Percentiles rank a stretch among this genome's conserved stretches.
Evolutionary conservation across 2,329 filamentous ascomycete genomes (phyloP).

Genomic region (Aspergillus pseudoviridinutans): DNA sequence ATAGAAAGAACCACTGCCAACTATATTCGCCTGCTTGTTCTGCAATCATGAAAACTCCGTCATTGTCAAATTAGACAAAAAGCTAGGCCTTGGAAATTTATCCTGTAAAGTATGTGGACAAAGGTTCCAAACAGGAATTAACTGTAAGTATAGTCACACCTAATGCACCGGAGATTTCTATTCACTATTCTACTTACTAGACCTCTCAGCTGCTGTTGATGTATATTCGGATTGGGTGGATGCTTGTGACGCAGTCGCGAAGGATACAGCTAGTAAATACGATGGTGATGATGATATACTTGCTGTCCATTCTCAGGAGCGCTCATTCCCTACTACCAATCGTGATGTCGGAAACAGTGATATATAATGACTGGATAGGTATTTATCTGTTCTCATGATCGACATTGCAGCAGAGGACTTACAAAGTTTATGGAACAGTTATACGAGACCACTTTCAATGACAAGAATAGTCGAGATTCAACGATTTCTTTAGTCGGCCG

Average conservation of each 20-base stretch:
- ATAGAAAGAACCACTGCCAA: slow-evolving; percentile 50
- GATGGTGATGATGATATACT: slow-evolving; percentile 19
- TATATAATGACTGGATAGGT: slow-evolving; percentile 6
- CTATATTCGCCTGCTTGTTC: slow-evolving; percentile 93
- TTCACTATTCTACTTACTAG: slow-evolving; percentile 42
- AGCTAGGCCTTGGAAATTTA: slow-evolving; percentile 77
- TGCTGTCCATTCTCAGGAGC: slow-evolving; percentile 15
- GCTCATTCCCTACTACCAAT: slow-evolving; percentile 15
- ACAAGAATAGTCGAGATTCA: neutral
- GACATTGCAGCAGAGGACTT: slow-evolving; percentile 15
- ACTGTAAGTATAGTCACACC: slow-evolving; percentile 60
- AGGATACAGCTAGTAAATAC: slow-evolving; percentile 49
- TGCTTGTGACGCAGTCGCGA: slow-evolving; percentile 73
- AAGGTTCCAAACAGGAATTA: slow-evolving; percentile 86
- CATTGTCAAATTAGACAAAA: slow-evolving; percentile 88
- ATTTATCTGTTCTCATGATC: slow-evolving; percentile 26
- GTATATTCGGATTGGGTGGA: slow-evolving; percentile 99
- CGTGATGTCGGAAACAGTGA: slow-evolving; percentile 14
- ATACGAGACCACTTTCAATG: neutral
- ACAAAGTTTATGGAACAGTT: neutral
- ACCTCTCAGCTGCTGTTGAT: slow-evolving; percentile 85
- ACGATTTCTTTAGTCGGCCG: neutral
- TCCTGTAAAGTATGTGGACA: slow-evolving; percentile 92
- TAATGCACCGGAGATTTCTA: neutral
- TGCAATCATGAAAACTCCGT: slow-evolving; percentile 97